Conservation (phyloP, 495 filamentous ascomycete species). For the Podospora comata region DNA sequence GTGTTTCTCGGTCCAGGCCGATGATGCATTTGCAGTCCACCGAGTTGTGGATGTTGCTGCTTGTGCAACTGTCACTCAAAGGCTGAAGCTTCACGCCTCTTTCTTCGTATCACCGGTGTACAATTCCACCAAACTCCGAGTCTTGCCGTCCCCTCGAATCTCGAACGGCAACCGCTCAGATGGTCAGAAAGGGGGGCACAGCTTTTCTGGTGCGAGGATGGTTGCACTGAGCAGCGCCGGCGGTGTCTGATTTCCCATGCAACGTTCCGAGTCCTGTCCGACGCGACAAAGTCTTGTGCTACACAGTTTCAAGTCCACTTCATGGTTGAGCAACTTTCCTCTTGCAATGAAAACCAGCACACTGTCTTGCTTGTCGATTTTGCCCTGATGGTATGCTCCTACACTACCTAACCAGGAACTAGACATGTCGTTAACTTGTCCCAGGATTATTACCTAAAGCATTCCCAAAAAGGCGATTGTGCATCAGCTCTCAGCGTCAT, state of each 20-base stretch:
- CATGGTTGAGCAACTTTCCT: background rate
- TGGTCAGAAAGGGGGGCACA: background rate
- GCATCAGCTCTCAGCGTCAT: background rate
- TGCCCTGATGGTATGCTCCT: background rate
- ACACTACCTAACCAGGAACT: too few relatives aligned
- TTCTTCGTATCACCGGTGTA: background rate
- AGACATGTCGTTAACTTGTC: background rate
- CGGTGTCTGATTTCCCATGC: background rate
- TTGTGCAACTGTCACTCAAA: background rate
- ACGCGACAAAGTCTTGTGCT: background rate
- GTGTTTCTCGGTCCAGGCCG: constrained; percentile 5
- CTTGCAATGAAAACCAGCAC: background rate
- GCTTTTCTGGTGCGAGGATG: background rate
- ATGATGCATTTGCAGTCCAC: background rate
- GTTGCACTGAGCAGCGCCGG: background rate
- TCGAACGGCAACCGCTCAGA: background rate
- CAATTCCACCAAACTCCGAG: background rate
- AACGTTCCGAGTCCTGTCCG: background rate
- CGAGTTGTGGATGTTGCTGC: too few relatives aligned
- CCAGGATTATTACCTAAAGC: background rate
- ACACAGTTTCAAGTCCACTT: background rate
- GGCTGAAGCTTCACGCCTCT: background rate
- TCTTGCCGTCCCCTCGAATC: background rate
- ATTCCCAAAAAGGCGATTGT: background rate
- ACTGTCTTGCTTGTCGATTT: background rate